A percentile compares a stretch with the other conserved stretches of the same genome.
phyloP scores from a whole-genome alignment of 2,329 filamentous ascomycete species.

The Onygenales sp. region DNA sequence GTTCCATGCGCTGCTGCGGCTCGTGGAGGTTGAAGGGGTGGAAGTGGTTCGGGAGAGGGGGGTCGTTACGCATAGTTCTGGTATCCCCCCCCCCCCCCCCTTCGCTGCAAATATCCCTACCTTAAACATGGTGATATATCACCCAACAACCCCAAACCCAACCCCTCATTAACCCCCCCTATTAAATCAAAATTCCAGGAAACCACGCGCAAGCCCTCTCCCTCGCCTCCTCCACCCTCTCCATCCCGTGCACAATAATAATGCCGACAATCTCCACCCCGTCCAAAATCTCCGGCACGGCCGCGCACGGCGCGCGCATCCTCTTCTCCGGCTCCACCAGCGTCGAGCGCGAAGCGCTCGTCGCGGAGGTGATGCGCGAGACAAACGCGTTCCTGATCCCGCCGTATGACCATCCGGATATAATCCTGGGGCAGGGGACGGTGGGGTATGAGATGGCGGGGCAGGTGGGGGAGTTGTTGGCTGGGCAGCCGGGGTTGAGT shows the following conservation, averaged over 20 bases:
- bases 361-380: constrained; percentile 55
- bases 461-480: constrained; percentile 54
- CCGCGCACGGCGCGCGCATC: constrained; percentile 65
- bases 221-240: constrained; percentile 65
- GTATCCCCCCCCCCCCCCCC: constrained; percentile 33
- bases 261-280: constrained; percentile 82
- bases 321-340: constrained; percentile 75
- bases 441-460: constrained; percentile 70
- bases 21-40: constrained; percentile 55
- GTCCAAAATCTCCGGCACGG: constrained; percentile 79
- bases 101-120: no score
- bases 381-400: constrained; percentile 75
- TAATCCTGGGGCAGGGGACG: constrained; percentile 90
- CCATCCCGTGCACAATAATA: constrained; percentile 74
- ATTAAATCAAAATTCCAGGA: constrained; percentile 42
- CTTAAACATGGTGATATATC: no score
- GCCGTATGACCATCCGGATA: constrained; percentile 86
- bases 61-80: constrained; percentile 83
- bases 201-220: constrained; percentile 93
- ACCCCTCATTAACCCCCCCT: not conserved
- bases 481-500: constrained; percentile 18
- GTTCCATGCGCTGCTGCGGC: constrained; percentile 69
- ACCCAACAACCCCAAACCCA: no score
- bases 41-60: constrained; percentile 55
- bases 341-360: constrained; percentile 69